These are phyloP conservation scores for Pyricularia sp. DNA, from an alignment of 2,329 filamentous ascomycete species.

Conservation along the genomic window DNA sequence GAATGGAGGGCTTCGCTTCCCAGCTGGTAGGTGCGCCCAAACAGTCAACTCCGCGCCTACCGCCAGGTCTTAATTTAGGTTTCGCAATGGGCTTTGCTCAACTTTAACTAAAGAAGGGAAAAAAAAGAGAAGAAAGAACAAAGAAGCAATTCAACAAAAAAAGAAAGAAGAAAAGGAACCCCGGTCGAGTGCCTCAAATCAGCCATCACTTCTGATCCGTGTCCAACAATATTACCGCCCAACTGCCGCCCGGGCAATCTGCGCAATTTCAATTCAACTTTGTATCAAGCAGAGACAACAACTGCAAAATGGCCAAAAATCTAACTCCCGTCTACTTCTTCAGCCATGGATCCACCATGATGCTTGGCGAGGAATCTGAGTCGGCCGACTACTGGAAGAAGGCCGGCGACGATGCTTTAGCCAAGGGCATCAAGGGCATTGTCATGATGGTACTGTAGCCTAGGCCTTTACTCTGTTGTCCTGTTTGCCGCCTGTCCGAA, in stretches of 20 bases:
- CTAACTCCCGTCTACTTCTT: constrained; percentile 55
- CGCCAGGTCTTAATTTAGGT: background rate
- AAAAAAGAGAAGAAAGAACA: background rate
- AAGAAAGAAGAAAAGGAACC: background rate
- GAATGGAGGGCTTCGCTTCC: background rate
- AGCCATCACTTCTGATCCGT: background rate
- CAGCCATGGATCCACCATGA: constrained; percentile 64
- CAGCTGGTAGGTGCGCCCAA: background rate
- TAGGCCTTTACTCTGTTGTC: constrained; percentile 8
- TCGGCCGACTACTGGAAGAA: constrained; percentile 58
- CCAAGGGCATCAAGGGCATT: constrained; percentile 49
- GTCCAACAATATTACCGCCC: background rate
- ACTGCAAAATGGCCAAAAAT: background rate
- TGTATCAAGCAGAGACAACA: background rate
- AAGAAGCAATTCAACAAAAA: background rate
- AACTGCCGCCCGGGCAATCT: background rate
- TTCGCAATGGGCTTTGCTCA: background rate
- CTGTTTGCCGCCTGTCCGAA: background rate
- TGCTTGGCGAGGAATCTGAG: constrained; percentile 54
- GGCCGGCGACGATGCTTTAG: constrained; percentile 53
- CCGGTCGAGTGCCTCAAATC: background rate
- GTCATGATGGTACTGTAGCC: constrained; percentile 48
- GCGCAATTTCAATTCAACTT: background rate
- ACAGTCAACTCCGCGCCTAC: background rate
- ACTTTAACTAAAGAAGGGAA: background rate